phyloP scores from a whole-genome alignment of 139 green algal genomes.

The Volvox reticuliferus region DNA sequence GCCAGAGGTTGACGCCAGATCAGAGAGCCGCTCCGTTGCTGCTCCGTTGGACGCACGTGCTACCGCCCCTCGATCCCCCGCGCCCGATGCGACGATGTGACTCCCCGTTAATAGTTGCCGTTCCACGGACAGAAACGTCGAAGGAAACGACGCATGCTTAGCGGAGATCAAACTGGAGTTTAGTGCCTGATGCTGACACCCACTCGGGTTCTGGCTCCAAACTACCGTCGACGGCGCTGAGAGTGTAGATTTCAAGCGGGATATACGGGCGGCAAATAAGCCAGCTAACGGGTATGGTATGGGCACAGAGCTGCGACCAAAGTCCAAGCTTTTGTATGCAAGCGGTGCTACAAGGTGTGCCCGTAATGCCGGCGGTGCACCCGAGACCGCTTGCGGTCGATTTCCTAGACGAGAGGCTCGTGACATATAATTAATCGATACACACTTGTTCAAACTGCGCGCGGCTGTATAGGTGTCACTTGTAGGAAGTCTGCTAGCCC shows the following conservation, averaged over 20 bases:
- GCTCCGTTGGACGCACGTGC: neutral
- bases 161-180: no score
- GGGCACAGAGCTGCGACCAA: neutral
- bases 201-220: no score
- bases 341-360: neutral
- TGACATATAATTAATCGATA: neutral
- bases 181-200: no score
- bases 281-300: neutral
- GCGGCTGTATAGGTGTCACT: neutral
- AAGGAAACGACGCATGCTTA: neutral
- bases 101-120: neutral
- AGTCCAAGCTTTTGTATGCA: neutral
- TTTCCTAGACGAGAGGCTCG: neutral
- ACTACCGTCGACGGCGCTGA: no score
- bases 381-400: neutral
- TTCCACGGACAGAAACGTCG: neutral
- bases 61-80: no score
- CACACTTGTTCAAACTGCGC: neutral
- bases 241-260: no score
- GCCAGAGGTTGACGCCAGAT: neutral
- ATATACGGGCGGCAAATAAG: neutral
- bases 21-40: neutral
- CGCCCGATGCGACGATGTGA: neutral
- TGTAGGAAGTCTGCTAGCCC: neutral
- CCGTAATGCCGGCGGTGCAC: neutral